phyloP scores from a whole-genome alignment of 192 early-diverging fungal species.

The Coemansia guatemalensis region DNA sequence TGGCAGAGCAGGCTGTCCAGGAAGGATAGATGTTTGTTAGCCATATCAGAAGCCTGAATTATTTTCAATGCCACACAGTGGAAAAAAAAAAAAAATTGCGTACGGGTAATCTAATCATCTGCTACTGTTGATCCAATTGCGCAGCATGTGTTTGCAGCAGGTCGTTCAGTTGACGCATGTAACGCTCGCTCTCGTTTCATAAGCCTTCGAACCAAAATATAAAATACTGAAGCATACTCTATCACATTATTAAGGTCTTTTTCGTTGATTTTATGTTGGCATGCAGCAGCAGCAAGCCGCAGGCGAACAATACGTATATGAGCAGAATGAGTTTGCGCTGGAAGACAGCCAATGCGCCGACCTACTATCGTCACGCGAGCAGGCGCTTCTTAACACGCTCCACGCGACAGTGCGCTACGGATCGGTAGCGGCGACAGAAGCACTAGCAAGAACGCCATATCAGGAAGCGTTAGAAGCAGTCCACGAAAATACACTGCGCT shows the following conservation, averaged over 20 bases:
- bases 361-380: constrained; percentile 1
- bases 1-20: too few species aligned
- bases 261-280: not conserved
- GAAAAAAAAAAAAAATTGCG: constrained; percentile 3
- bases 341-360: not conserved
- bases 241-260: constrained; percentile 1
- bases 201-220: too few species aligned
- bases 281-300: constrained; percentile 1
- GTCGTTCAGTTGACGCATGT: too few species aligned
- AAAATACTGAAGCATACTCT: too few species aligned
- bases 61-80: not conserved
- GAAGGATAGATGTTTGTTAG: too few species aligned
- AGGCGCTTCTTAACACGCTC: constrained; percentile 11
- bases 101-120: not conserved
- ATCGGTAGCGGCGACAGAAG: not conserved
- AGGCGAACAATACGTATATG: constrained; percentile 12
- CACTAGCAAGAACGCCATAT: not conserved
- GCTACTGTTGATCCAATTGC: not conserved
- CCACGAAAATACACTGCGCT: not conserved
- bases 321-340: constrained; percentile 24
- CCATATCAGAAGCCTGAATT: not conserved
- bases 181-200: too few species aligned
- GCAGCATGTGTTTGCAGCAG: not conserved
- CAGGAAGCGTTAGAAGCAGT: constrained; percentile 3
- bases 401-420: constrained; percentile 10